Evolutionary conservation across 2,329 filamentous ascomycete species (phyloP), one percentile per base, ranked within the genome.

Genomic region (Botrytis porri): DNA sequence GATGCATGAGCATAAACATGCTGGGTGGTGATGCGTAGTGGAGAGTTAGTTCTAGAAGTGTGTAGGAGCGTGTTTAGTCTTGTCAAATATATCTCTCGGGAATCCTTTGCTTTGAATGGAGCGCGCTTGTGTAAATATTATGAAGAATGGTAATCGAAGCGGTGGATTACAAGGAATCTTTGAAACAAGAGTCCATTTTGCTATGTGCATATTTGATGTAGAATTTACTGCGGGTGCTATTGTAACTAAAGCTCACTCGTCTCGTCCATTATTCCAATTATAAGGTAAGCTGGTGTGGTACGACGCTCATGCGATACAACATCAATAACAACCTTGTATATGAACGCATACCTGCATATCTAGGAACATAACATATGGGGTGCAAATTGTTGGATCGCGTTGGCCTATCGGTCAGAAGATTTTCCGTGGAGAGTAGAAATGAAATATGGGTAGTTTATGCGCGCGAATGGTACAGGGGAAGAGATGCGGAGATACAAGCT

Each of bases 1-100:
- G 88, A 90, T 78, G 86, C 87, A 80, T 89, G 80, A 82, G 75
- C 57, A 61, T 72, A 20, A 57, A 64, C 20, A 37, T 66, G 37
- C 9, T 39, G 22, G 1, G 20, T 20, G 37, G n/a, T 57, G 16
- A 12, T 60, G 65, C 65, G 54, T 69, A 37, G 39, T 45, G 22
- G 32, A 65, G 61, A 59, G 45, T 43, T n/a, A 29, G 69, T 69
- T 60, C 60, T 45, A 39, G 45, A 51, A n/a, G 60, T 70, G 67
- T 57, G 41, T 57, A 65, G 67, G 64, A 60, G 62, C 32, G 43
- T 57, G 48, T 57, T 59, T 69, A 57, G 48, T 69, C 7, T 72
- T 75, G 75, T 75, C 70, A 74, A 60, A 75, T 77, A 76, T 71
- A 67, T 70, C 67, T 64, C 66, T 61, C 64, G 37, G 39, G 45